These are phyloP conservation scores for Pseudogymnoascus sp. DNA, from an alignment of 2,329 filamentous ascomycete genomes.

Conservation along the genomic window DNA sequence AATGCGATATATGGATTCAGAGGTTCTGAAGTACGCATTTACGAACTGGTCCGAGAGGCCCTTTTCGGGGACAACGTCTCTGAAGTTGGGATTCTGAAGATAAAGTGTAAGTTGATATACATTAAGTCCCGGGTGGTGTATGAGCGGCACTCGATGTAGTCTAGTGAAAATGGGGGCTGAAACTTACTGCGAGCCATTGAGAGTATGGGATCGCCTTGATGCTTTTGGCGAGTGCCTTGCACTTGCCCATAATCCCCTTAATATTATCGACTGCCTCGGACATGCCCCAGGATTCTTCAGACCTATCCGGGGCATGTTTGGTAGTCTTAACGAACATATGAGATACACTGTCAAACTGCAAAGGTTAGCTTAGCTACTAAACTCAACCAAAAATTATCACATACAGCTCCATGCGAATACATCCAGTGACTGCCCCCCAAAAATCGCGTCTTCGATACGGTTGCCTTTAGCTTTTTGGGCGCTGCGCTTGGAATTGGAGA, in stretches of 20 bases:
- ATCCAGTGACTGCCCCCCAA: conserved; percentile 25
- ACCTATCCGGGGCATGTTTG: conserved; percentile 8
- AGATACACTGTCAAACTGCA: conserved; percentile 16
- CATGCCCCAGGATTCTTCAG: not conserved
- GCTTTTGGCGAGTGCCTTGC: conserved; percentile 18
- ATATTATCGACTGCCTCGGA: not conserved
- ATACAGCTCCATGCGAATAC: conserved; percentile 20
- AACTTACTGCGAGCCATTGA: conserved; percentile 10
- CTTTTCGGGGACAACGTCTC: conserved; percentile 17
- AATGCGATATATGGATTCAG: conserved; percentile 37
- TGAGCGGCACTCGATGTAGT: not conserved
- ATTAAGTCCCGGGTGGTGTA: not conserved
- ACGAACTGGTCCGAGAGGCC: conserved; percentile 30
- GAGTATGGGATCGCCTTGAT: conserved; percentile 17
- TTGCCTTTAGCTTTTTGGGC: conserved; percentile 13
- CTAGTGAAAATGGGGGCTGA: not conserved
- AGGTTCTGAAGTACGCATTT: conserved; percentile 35
- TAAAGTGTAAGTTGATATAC: not conserved
- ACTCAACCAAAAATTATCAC: not conserved
- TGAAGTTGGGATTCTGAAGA: conserved; percentile 14
- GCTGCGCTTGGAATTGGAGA: not conserved
- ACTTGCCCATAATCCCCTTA: conserved; percentile 14
- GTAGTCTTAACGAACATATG: conserved; percentile 12
- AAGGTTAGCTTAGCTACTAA: conserved; percentile 5
- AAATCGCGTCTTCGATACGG: conserved; percentile 21